phyloP scores from a whole-genome alignment of 2,329 filamentous ascomycete species.

The Teratosphaeria nubilosa region DNA sequence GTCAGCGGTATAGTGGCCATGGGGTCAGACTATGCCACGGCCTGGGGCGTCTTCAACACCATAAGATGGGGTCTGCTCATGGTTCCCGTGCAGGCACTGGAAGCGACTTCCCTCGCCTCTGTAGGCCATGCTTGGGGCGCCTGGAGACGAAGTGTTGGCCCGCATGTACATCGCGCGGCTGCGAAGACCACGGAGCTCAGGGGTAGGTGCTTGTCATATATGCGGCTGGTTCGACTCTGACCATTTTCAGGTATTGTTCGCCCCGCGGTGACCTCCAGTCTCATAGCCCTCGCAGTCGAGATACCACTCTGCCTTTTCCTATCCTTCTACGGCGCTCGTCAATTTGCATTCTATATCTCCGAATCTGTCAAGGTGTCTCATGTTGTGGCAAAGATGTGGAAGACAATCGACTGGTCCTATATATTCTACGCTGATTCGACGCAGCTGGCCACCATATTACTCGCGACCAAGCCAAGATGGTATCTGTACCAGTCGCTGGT shows the following conservation, averaged over 20 bases:
- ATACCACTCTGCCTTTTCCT: conserved; percentile 54
- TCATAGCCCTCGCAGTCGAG: conserved; percentile 48
- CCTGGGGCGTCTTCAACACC: conserved; percentile 61
- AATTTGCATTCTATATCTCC: conserved; percentile 55
- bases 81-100: conserved; percentile 59
- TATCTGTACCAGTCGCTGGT: conserved; percentile 57
- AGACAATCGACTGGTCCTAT: conserved; percentile 49
- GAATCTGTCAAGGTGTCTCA: conserved; percentile 46
- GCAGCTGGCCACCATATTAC: conserved; percentile 54
- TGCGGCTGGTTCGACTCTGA: not conserved
- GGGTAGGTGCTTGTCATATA: conserved; percentile 1
- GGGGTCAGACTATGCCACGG: conserved; percentile 56
- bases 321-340: conserved; percentile 43
- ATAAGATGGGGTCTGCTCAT: conserved; percentile 67
- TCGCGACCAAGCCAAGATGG: conserved; percentile 55
- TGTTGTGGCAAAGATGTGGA: conserved; percentile 59
- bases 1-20: conserved; percentile 54
- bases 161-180: conserved; percentile 9
- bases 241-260: conserved; percentile 30
- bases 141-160: conserved; percentile 22
- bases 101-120: conserved; percentile 55
- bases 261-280: conserved; percentile 45
- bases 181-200: conserved; percentile 10
- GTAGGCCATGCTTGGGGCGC: conserved; percentile 57
- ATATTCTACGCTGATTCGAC: conserved; percentile 58